phyloP scores from a whole-genome alignment of 169 alveolate species.

The Cryptosporidium sp. region DNA sequence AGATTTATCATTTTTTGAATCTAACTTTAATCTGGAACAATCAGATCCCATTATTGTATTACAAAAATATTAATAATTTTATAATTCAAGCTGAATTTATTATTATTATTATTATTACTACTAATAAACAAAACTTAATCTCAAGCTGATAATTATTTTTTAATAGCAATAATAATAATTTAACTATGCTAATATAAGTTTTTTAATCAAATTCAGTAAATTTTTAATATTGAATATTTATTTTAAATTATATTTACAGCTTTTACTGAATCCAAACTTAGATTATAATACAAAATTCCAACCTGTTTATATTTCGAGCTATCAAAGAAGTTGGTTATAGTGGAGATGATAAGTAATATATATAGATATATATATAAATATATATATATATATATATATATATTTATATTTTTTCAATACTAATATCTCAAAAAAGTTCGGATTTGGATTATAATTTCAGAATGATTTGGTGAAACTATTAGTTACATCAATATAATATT shows the following conservation, averaged over 20 bases:
- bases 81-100: background rate
- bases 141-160: too few relatives aligned
- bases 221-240: too few relatives aligned
- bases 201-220: background rate
- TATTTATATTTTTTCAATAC: too few relatives aligned
- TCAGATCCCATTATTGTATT: slow-evolving; percentile 4
- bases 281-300: background rate
- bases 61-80: background rate
- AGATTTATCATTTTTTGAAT: background rate
- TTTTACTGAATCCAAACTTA: background rate
- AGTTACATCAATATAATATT: too few relatives aligned
- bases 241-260: background rate
- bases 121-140: too few relatives aligned
- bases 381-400: too few relatives aligned
- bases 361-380: too few relatives aligned
- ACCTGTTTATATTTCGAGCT: background rate
- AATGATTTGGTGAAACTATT: too few relatives aligned
- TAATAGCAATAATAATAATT: too few relatives aligned
- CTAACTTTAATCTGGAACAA: background rate
- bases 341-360: too few relatives aligned
- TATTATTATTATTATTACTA: too few relatives aligned
- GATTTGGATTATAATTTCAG: background rate
- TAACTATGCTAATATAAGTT: background rate
- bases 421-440: background rate
- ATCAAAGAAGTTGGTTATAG: background rate